Evolutionary conservation across 306 rosid species (phyloP), one percentile per base, ranked within the genome.

Genomic region (Ochetophila trinervis): DNA sequence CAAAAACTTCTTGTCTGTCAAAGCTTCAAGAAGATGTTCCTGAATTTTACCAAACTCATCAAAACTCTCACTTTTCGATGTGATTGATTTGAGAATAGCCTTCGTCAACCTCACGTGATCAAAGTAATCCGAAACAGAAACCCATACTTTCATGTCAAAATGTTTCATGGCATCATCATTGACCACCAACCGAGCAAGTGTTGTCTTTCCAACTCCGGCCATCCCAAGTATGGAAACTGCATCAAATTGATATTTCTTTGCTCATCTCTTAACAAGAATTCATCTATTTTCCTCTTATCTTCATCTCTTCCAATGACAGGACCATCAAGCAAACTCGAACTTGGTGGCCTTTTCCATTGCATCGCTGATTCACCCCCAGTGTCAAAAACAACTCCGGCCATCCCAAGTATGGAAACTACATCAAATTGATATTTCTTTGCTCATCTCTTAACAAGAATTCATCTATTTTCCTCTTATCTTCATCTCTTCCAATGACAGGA

Each of bases 401-500:
- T 44, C 36, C 74, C 74, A 2, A 27, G 3, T 6, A 69, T 69
- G 4, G 67, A 66, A 0, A 60, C 52, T 3, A 50, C 60, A 10
- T 62, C 21, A 15, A 42, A 62, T 44, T 62, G 16, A 0, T 21
- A 19, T 15, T 13, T 1, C 4, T 1, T 7, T 4, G 18, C 49
- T 60, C 60, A n/a, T 65, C 49, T 0, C 47, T 32, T 1, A 63
- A 22, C 16, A 71, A 44, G 5, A 66, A 48, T 3, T 71, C 64
- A 1, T 62, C 14, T 2, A 71, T 15, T 35, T 5, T 23, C 23
- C 36, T 14, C 27, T 45, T 65, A 8, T 76, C 81, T 0, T 3
- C 37, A 0, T 76, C 77, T 55, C 77, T 71, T 27, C 77, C 81
- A 66, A 66, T 30, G 21, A 77, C 47, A 11, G 59, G 48, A 15